phyloP scores from a whole-genome alignment of 2,329 filamentous ascomycete genomes.

The Monilinia vaccinii-corymbosi region DNA sequence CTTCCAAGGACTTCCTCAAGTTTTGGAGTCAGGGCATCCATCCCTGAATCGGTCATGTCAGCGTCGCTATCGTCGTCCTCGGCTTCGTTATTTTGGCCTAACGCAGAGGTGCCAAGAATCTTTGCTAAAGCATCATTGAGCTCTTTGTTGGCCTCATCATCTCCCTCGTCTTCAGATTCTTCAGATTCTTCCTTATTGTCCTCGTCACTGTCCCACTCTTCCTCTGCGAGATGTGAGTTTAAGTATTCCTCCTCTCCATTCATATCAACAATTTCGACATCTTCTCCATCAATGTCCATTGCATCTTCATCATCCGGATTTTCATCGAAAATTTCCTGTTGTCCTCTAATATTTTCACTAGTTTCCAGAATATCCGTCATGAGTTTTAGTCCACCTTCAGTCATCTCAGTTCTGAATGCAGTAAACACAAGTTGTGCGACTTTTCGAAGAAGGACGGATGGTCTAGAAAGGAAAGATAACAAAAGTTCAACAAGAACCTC shows the following conservation, averaged over 20 bases:
- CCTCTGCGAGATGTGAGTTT: conserved; percentile 32
- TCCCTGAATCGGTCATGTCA: conserved; percentile 93
- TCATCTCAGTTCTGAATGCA: conserved; percentile 69
- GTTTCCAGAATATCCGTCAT: conserved; percentile 61
- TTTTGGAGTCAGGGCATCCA: conserved; percentile 80
- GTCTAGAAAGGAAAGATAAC: conserved; percentile 79
- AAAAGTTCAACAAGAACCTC: conserved; percentile 79
- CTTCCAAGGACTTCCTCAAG: conserved; percentile 80
- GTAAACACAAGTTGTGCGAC: conserved; percentile 83
- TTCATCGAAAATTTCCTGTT: conserved; percentile 76
- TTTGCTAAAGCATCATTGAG: conserved; percentile 66
- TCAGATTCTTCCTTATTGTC: conserved; percentile 33
- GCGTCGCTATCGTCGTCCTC: conserved; percentile 53
- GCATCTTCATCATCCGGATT: conserved; percentile 49
- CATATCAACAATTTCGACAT: conserved; percentile 42
- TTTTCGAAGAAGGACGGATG: conserved; percentile 74
- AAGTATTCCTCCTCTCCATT: conserved; percentile 36
- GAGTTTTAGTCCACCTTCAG: conserved; percentile 58
- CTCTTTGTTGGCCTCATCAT: conserved; percentile 33
- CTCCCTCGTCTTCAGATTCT: conserved; percentile 31
- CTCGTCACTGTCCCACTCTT: conserved; percentile 37
- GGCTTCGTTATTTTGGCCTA: conserved; percentile 48
- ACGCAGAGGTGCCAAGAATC: conserved; percentile 63
- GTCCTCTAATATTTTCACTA: conserved; percentile 73
- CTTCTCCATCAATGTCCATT: conserved; percentile 31